A percentile compares a stretch with the other conserved stretches of the same genome.
phyloP scores from a whole-genome alignment of 148 eudicot genomes.

The Fagopyrum homotropicum region DNA sequence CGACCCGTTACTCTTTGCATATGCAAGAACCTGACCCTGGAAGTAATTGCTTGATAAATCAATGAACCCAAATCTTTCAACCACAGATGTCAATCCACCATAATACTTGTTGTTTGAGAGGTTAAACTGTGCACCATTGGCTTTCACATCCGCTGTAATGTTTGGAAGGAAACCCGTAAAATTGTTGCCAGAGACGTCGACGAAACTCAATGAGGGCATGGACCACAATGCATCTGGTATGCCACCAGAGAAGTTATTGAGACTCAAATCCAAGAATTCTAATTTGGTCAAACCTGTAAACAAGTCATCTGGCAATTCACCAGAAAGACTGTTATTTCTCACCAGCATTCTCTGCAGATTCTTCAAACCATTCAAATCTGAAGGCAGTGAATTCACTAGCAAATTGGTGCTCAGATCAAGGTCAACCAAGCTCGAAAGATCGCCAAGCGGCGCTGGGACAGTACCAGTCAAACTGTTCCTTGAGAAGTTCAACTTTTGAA shows the following conservation, averaged over 20 bases:
- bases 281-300: constrained; percentile 47
- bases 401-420: constrained; percentile 77
- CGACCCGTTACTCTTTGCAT: constrained; percentile 27
- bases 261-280: constrained; percentile 40
- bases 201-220: constrained; percentile 38
- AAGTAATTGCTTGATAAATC: constrained; percentile 74
- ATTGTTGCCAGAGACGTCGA: constrained; percentile 68
- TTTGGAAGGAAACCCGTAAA: constrained; percentile 66
- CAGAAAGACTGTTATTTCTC: constrained; percentile 54
- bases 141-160: constrained; percentile 25
- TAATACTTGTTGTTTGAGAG: constrained; percentile 62
- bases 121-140: constrained; percentile 40
- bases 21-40: constrained; percentile 52
- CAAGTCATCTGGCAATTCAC: constrained; percentile 50
- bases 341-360: constrained; percentile 50
- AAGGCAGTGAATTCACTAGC: constrained; percentile 42
- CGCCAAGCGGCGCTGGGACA: constrained; percentile 73
- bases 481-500: constrained; percentile 58
- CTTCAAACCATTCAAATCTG: constrained; percentile 52
- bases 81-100: constrained; percentile 41
- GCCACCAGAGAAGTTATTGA: constrained; percentile 55
- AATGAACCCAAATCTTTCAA: constrained; percentile 39
- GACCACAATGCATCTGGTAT: constrained; percentile 65
- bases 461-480: constrained; percentile 48
- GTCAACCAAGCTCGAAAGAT: constrained; percentile 61